Evolutionary conservation across 768 basidiomycete species (phyloP), one percentile per base, ranked within the genome.

Genomic region (Mycena vitilis): DNA sequence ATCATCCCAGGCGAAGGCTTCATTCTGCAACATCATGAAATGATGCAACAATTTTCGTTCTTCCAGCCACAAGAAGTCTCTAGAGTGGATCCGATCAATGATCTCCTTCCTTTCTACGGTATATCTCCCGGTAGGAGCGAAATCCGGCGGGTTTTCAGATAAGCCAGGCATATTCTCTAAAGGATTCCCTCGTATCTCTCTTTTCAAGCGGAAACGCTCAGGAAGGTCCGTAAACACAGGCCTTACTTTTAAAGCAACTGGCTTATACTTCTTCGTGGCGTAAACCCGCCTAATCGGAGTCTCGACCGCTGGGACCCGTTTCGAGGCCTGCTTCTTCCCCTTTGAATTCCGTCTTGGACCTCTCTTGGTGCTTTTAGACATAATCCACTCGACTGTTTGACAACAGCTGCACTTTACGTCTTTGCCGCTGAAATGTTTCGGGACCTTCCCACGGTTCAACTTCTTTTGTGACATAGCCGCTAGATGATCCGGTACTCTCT

Each of bases 231-330:
- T 67, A 10, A 74, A 49, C 0, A 79, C 71, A 0, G 79, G 78
- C 48, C 62, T 65, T 1, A 79, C 73, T 54, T 79, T 78, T 13
- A 67, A 25, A 0, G 70, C 78, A 0, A 80, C 79, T 6, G 72
- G 74, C 53, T 81, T 81, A 68, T 79, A 81, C 61, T 78, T 79
- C 54, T 68, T 73, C 15, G 56, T 64, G 6, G 62, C 45, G 53
- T 40, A 71, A 34, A 40, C 45, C 4, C 45, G 42, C 45, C 18
- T 60, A 53, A 51, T 48, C 22, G 66, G 48, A 49, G 48, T 49
- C 4, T 2, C 22, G 9, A 49, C 22, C 5, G 48, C 23, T 11
- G 20, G n/a, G 8, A 49, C n/a, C n/a, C 13, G 25, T 5, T 49
- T 49, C 5, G 48, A 23, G n/a, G 48, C n/a, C 48, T 49, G 48